Base-by-base conservation (phyloP, 1,284 basidiomycete species). In the Chiua sp. region DNA sequence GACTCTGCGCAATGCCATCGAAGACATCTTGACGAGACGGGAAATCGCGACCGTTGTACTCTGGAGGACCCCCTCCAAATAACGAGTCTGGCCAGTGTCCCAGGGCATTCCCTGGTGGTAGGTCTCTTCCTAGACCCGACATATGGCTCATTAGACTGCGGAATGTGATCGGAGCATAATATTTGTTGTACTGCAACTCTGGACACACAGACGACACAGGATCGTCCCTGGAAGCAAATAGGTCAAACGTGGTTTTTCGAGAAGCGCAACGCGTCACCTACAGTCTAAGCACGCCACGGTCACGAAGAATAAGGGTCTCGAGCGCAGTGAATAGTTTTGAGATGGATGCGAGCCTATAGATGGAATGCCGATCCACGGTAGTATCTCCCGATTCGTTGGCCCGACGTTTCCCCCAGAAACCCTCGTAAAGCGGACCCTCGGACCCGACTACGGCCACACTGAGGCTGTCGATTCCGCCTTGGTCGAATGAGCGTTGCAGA, bases 311-410 rank as follows among this genome's bases (percentile, higher is more conserved):
- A 42, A 80, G 65, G 4, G 79, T 80, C 62, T 85, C 80, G 10
- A 82, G 63, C 0, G 77, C 74, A 6, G 78, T 77, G 63, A 83
- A 82, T 60, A 83, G 69, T 65, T 84, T 85, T 7, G 79, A 78
- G 57, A 82, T 76, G 53, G 78, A 82, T 3, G 81, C 82, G 30
- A 83, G 69, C 33, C 83, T 75, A 61, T 83, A 83, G 57, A 80
- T 75, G 0, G 82, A 78, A 65, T 83, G 63, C 46, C 75, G 73
- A 18, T 77, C 69, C 6, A 78, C 72, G 0, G 64, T 68, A 10
- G 60, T 37, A 18, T 30, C 54, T 35, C 66, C 67, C 5, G 78
- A 73, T 63, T 82, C 82, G 60, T 85, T 84, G n/a, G 78, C 81
- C 47, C 75, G 72, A 37, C 77, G 67, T 7, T 26, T 55, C 56